Percentiles rank a stretch among this genome's conserved stretches.
Evolutionary conservation across 495 filamentous ascomycete genomes (phyloP).

Genomic region (Aspergillus nidulans): DNA sequence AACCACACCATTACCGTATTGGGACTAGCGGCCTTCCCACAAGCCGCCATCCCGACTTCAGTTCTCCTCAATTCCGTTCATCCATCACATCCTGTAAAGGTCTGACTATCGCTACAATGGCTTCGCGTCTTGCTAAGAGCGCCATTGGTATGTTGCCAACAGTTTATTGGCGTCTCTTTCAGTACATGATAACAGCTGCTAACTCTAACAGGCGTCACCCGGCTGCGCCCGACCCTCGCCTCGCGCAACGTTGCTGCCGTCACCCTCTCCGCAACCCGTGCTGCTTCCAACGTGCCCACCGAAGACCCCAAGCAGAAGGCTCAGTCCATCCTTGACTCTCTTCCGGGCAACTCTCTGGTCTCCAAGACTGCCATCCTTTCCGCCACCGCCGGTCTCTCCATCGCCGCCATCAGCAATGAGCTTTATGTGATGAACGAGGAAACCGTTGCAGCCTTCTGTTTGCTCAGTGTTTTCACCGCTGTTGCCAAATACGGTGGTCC

Average conservation of each 20-base stretch:
- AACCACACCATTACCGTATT: conserved; percentile 62
- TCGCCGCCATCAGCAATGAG: conserved; percentile 98
- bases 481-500: conserved; percentile 90
- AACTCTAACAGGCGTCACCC: conserved; percentile 69
- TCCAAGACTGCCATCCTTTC: conserved; percentile 97
- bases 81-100: conserved; percentile 35
- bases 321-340: conserved; percentile 85
- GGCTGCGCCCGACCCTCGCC: conserved; percentile 71
- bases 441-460: conserved; percentile 81
- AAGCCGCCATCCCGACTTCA: conserved; percentile 67
- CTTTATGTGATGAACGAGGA: conserved; percentile 99
- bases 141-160: conserved; percentile 68
- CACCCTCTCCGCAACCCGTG: conserved; percentile 61
- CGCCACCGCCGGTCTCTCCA: conserved; percentile 79
- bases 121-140: conserved; percentile 88
- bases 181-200: conserved; percentile 19
- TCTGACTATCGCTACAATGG: conserved; percentile 65
- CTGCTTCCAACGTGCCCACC: conserved; percentile 70
- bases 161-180: not conserved
- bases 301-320: conserved; percentile 91
- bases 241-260: conserved; percentile 69
- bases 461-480: conserved; percentile 83
- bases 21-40: conserved; percentile 73
- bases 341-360: conserved; percentile 79
- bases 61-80: conserved; percentile 45